Percentiles rank a stretch among this genome's conserved stretches.
Conservation (phyloP, 2,329 filamentous ascomycete species). For the Pseudogymnoascus sp. region DNA sequence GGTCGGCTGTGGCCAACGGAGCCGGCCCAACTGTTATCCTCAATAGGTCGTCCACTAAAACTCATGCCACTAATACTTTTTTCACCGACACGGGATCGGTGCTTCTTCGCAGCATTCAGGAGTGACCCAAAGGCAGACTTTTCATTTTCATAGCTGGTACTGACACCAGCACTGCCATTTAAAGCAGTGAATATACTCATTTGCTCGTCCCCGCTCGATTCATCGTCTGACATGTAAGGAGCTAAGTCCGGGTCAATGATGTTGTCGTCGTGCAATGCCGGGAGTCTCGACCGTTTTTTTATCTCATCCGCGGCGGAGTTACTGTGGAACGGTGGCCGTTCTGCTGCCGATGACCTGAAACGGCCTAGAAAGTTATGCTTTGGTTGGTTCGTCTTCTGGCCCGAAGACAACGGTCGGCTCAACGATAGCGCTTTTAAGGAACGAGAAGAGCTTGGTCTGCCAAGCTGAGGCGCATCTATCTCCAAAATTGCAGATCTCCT, state of each 20-base stretch:
- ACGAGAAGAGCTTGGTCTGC: constrained; percentile 86
- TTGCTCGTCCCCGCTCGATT: constrained; percentile 87
- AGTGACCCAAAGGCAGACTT: constrained; percentile 62
- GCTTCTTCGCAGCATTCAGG: constrained; percentile 64
- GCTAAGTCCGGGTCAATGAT: constrained; percentile 96
- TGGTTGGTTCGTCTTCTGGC: constrained; percentile 79
- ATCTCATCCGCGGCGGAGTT: constrained; percentile 60
- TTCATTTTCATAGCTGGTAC: constrained; percentile 65
- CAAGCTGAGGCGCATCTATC: constrained; percentile 74
- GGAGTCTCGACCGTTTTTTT: constrained; percentile 57
- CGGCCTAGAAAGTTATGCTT: constrained; percentile 75
- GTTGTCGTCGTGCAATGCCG: constrained; percentile 96
- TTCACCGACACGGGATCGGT: constrained; percentile 63
- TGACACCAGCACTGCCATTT: constrained; percentile 55
- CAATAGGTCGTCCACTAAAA: constrained; percentile 55
- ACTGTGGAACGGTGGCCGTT: constrained; percentile 80
- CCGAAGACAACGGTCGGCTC: constrained; percentile 64
- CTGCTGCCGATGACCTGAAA: constrained; percentile 63
- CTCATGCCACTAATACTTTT: constrained; percentile 66
- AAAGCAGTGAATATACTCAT: constrained; percentile 74
- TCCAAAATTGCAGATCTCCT: constrained; percentile 84
- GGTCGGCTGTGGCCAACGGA: constrained; percentile 52
- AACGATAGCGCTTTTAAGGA: constrained; percentile 68
- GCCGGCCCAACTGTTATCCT: constrained; percentile 50
- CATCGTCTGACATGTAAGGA: constrained; percentile 89